These are phyloP conservation scores for Colletotrichum godetiae DNA, from an alignment of 2,329 filamentous ascomycete species.

Conservation along the genomic window DNA sequence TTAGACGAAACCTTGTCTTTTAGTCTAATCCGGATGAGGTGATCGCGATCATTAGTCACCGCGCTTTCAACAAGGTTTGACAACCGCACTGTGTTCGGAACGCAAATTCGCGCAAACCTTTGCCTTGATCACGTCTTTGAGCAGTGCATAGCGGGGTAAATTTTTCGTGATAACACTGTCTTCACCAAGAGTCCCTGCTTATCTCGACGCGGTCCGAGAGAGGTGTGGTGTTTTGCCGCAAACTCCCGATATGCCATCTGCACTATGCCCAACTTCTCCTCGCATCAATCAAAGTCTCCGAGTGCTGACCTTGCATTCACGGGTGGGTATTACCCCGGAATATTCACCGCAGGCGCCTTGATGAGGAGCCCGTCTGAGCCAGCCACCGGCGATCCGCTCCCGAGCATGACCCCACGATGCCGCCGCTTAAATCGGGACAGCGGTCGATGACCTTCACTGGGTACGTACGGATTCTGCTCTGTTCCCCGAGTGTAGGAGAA, in stretches of 20 bases:
- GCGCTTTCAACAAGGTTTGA: neutral
- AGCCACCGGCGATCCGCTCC: neutral
- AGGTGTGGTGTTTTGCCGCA: neutral
- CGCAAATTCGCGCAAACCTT: neutral
- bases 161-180: neutral
- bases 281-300: neutral
- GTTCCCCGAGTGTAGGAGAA: neutral
- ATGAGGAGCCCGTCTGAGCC: neutral
- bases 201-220: neutral
- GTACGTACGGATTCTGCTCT: neutral
- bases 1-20: neutral
- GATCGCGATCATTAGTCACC: neutral
- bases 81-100: neutral
- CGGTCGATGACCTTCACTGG: neutral
- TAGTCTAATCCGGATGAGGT: neutral
- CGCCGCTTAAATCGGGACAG: neutral
- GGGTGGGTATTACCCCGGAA: neutral
- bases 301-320: neutral
- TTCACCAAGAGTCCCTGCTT: neutral
- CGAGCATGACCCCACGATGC: neutral
- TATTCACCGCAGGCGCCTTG: neutral
- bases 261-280: neutral
- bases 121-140: neutral
- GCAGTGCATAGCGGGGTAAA: neutral
- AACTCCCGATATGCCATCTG: neutral